Conservation (phyloP, 495 filamentous ascomycete genomes). For the Podospora pseudoanserina region DNA sequence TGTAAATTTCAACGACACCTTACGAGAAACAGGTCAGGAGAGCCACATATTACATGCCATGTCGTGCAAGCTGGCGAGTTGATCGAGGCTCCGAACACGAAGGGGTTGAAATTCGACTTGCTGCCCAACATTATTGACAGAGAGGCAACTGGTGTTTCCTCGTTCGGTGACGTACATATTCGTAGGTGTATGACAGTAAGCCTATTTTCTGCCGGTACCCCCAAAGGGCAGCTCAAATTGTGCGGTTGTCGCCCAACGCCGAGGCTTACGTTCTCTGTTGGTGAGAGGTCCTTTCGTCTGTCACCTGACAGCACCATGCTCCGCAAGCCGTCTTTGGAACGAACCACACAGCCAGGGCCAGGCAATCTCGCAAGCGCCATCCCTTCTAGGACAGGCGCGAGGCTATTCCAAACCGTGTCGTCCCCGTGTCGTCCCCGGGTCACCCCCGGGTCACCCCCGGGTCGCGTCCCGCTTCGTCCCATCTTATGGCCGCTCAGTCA, state of each 20-base stretch:
- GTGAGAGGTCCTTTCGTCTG: neutral
- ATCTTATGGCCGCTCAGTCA: conserved; percentile 1
- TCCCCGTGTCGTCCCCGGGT: neutral
- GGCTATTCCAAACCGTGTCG: neutral
- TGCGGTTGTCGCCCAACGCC: neutral
- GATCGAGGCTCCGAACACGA: neutral
- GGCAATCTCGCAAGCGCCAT: neutral
- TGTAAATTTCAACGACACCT: neutral
- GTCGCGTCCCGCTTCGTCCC: conserved; percentile 1
- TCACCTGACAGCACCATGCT: neutral
- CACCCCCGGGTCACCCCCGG: neutral
- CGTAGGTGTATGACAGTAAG: conserved; percentile 14
- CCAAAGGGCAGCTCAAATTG: neutral
- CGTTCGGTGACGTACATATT: conserved; percentile 22
- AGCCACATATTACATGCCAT: neutral
- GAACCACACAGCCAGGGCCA: neutral
- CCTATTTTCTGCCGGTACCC: conserved; percentile 22
- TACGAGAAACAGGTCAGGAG: neutral
- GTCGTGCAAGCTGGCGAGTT: neutral
- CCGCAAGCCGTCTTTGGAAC: neutral
- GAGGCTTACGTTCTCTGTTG: neutral
- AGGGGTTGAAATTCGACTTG: neutral
- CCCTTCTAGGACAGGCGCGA: neutral
- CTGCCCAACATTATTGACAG: neutral
- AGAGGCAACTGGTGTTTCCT: conserved; percentile 16